Conservation (phyloP, 345 rosid species). For the Geranium brycei region DNA sequence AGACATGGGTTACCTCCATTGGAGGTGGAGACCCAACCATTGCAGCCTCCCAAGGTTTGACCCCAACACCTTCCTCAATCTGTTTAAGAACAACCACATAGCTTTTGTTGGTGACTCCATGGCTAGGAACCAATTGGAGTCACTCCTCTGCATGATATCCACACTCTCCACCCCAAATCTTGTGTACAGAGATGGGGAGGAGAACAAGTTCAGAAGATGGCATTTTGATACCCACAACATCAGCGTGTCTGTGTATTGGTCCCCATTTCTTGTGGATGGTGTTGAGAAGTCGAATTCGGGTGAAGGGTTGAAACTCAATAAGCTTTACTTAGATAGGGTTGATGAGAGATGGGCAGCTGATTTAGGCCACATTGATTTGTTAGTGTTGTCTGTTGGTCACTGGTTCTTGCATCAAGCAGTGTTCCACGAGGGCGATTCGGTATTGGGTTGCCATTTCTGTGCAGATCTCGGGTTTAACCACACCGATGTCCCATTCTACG, state of each 20-base stretch:
- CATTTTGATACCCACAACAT: constrained; percentile 44
- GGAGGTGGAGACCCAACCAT: constrained; percentile 79
- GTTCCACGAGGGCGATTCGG: constrained; percentile 46
- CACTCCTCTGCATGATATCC: constrained; percentile 69
- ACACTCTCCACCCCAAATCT: constrained; percentile 46
- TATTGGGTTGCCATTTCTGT: constrained; percentile 79
- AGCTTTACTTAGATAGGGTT: constrained; percentile 48
- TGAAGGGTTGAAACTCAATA: constrained; percentile 47
- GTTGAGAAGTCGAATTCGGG: constrained; percentile 42
- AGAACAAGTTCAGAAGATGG: constrained; percentile 71
- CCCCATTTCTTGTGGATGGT: constrained; percentile 86
- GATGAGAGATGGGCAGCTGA: constrained; percentile 79
- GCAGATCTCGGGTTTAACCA: constrained; percentile 36
- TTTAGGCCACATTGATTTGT: constrained; percentile 37
- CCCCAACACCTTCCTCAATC: constrained; percentile 44
- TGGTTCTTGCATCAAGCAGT: constrained; percentile 93
- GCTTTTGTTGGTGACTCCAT: constrained; percentile 96
- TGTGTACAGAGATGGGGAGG: constrained; percentile 54
- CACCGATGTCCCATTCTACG: constrained; percentile 72
- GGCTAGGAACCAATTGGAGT: constrained; percentile 93
- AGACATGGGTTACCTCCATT: constrained; percentile 58
- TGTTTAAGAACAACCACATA: constrained; percentile 46
- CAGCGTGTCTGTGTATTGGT: constrained; percentile 71
- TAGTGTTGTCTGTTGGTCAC: constrained; percentile 72
- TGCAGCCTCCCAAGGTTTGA: constrained; percentile 83